Evolutionary conservation across 2,329 filamentous ascomycete genomes (phyloP).

Genomic region (Sphaceloma murrayae): DNA sequence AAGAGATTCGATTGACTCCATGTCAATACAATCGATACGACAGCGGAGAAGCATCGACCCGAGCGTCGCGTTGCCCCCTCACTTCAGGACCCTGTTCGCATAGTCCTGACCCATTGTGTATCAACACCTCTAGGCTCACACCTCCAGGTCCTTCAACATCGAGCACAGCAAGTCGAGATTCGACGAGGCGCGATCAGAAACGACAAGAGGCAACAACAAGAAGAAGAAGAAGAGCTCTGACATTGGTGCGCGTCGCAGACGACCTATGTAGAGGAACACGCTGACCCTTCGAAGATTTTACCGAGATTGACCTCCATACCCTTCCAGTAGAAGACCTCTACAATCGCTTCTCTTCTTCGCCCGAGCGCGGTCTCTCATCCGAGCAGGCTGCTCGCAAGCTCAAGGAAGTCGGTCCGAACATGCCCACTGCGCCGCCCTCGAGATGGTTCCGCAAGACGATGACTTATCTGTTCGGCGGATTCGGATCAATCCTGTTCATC

Average conservation of each 20-base stretch:
- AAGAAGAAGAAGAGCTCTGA: conserved; percentile 29
- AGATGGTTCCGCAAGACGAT: conserved; percentile 49
- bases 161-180: conserved; percentile 27
- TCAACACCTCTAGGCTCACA: conserved; percentile 10
- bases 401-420: conserved; percentile 56
- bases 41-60: conserved; percentile 34
- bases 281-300: conserved; percentile 23
- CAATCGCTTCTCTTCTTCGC: conserved; percentile 49
- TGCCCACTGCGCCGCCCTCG: conserved; percentile 55
- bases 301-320: conserved; percentile 57
- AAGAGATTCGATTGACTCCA: conserved; percentile 25
- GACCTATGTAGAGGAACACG: conserved; percentile 5
- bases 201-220: conserved; percentile 20
- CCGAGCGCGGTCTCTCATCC: conserved; percentile 48
- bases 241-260: conserved; percentile 24
- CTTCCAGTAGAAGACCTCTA: conserved; percentile 50
- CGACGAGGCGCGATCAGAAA: conserved; percentile 21
- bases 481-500: conserved; percentile 59
- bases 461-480: conserved; percentile 69
- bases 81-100: conserved; percentile 33
- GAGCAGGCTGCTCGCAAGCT: conserved; percentile 48
- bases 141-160: conserved; percentile 34
- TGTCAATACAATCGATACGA: conserved; percentile 31
- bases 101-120: neutral
- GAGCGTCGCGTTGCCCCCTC: conserved; percentile 35